phyloP scores from a whole-genome alignment of 306 rosid species.

The Pyrus bretschneideri region DNA sequence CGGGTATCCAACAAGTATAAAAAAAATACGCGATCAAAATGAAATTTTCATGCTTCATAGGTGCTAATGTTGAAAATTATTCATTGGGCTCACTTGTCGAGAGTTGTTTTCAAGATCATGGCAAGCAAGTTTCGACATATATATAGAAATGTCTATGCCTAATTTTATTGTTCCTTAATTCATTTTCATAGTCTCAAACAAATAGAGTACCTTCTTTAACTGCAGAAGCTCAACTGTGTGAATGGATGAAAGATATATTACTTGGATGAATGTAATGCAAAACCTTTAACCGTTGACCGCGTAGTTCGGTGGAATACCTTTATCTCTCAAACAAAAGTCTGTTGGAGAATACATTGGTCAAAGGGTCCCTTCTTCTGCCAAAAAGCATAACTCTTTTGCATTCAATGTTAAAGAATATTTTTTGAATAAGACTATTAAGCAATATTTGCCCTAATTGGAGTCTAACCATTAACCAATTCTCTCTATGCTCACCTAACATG shows the following conservation, averaged over 20 bases:
- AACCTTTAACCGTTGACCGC: neutral
- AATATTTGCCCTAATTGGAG: neutral
- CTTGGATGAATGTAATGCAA: neutral
- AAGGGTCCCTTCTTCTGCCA: neutral
- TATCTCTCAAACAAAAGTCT: neutral
- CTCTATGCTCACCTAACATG: neutral
- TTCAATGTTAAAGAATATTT: neutral
- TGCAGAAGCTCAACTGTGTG: neutral
- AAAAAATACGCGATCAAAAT: too few species aligned
- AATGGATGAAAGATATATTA: neutral
- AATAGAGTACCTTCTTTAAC: neutral
- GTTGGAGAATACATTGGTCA: neutral
- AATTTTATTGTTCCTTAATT: too few species aligned
- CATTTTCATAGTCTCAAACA: neutral
- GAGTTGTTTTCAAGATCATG: too few species aligned
- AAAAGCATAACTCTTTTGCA: neutral
- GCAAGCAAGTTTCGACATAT: too few species aligned
- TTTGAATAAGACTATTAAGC: neutral
- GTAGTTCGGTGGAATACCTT: neutral
- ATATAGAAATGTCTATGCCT: too few species aligned
- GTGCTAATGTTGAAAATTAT: too few species aligned
- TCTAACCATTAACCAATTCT: neutral
- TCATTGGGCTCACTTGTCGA: too few species aligned
- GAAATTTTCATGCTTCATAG: too few species aligned
- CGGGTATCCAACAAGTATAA: too few species aligned